Evolutionary conservation across 2,329 filamentous ascomycete genomes (phyloP).

Genomic region (Fusarium sp.): DNA sequence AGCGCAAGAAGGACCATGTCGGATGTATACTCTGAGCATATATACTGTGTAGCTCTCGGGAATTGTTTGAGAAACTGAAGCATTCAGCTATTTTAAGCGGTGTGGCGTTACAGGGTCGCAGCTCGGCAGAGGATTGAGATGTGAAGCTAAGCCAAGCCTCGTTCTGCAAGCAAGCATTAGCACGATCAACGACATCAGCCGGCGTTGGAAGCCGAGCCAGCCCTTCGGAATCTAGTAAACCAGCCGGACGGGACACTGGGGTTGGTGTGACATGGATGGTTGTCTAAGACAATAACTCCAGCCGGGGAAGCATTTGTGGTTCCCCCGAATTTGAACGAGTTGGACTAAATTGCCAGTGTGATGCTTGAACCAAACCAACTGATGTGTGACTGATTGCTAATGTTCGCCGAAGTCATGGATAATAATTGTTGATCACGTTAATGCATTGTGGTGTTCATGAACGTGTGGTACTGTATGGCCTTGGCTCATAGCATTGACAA

Average conservation of each 20-base stretch:
- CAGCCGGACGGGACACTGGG: slow-evolving; percentile 38
- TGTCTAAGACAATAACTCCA: slow-evolving; percentile 16
- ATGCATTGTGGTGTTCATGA: not conserved
- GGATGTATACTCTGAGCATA: not conserved
- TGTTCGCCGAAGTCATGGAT: not conserved
- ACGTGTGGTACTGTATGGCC: not conserved
- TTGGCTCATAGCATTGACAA: slow-evolving; percentile 1
- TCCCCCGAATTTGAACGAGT: slow-evolving; percentile 20
- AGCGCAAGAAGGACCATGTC: not conserved
- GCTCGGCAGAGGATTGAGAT: slow-evolving; percentile 25
- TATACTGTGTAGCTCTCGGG: not conserved
- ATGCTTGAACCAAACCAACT: not conserved
- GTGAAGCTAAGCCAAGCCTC: slow-evolving; percentile 30
- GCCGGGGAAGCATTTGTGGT: slow-evolving; percentile 41
- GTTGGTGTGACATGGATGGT: slow-evolving; percentile 29
- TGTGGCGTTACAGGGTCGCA: slow-evolving; percentile 28
- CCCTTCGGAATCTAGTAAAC: slow-evolving; percentile 44
- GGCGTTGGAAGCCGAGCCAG: slow-evolving; percentile 42
- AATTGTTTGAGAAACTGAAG: not conserved
- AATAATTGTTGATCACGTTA: not conserved
- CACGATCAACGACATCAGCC: slow-evolving; percentile 21
- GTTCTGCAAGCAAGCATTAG: slow-evolving; percentile 37
- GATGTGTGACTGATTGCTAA: slow-evolving; percentile 2
- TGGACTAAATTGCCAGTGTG: not conserved
- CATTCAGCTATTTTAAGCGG: slow-evolving; percentile 26